These are phyloP conservation scores for Penicillium goetzii DNA, from an alignment of 495 filamentous ascomycete genomes.

Conservation along the genomic window DNA sequence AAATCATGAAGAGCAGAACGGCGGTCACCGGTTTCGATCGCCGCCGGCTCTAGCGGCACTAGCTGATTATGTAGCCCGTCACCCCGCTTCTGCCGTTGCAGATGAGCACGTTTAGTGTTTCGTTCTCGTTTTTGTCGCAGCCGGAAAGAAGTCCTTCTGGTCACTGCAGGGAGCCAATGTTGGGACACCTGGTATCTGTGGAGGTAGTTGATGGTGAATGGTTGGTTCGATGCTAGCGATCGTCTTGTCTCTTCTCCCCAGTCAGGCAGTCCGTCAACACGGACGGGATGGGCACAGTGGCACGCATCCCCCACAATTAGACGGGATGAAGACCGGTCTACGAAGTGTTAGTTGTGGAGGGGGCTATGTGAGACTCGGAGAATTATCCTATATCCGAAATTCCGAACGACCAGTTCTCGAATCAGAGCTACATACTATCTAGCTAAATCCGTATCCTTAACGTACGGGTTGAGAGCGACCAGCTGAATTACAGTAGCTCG, in stretches of 20 bases:
- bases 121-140: constrained; percentile 1
- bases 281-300: not conserved
- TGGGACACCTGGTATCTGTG: not conserved
- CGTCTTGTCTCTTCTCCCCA: not conserved
- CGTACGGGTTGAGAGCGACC: not conserved
- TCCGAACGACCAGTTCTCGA: constrained; percentile 1
- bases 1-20: not conserved
- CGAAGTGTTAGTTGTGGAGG: not conserved
- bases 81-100: constrained; percentile 3
- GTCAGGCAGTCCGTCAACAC: not conserved
- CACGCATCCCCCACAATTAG: not conserved
- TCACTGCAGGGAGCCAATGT: not conserved
- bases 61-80: not conserved
- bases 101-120: constrained; percentile 1
- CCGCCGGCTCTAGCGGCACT: constrained; percentile 7
- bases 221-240: not conserved
- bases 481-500: not conserved
- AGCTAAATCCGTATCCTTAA: not conserved
- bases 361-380: constrained; percentile 5
- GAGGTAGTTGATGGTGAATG: not conserved
- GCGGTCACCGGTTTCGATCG: constrained; percentile 20
- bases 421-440: constrained; percentile 12
- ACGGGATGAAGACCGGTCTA: not conserved
- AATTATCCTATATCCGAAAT: constrained; percentile 13
- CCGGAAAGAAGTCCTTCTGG: not conserved